Evolutionary conservation across 768 basidiomycete species (phyloP).

Genomic region (Lactarius pseudohatsudake): DNA sequence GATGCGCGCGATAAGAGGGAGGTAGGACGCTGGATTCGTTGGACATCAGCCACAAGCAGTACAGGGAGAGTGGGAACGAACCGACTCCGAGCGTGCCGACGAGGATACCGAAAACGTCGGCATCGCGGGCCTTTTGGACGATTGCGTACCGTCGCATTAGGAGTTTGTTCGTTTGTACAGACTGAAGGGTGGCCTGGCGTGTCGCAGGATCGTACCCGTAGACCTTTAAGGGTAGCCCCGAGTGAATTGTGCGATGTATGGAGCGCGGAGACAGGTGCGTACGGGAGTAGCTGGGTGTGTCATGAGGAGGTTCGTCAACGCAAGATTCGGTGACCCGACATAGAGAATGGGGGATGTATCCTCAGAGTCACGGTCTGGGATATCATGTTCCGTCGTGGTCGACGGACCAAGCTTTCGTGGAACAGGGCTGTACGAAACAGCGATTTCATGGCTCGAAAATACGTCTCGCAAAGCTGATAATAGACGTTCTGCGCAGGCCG

Average conservation of each 20-base stretch:
- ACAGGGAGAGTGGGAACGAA: conserved; percentile 37
- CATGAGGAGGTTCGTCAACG: conserved; percentile 82
- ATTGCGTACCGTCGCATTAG: conserved; percentile 88
- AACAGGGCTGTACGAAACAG: conserved; percentile 39
- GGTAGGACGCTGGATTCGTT: conserved; percentile 65
- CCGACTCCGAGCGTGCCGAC: conserved; percentile 92
- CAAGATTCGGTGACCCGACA: conserved; percentile 78
- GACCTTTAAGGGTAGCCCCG: conserved; percentile 47
- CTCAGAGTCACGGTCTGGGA: background rate
- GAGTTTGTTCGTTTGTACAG: conserved; percentile 69
- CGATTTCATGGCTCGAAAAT: conserved; percentile 17
- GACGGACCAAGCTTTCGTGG: conserved; percentile 30
- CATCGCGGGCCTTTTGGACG: conserved; percentile 85
- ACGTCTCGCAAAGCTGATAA: conserved; percentile 33
- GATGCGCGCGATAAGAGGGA: conserved; percentile 82
- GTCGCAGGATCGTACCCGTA: conserved; percentile 71
- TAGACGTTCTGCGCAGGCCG: conserved; percentile 37
- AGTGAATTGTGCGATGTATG: background rate
- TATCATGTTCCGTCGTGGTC: background rate
- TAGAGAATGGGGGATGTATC: conserved; percentile 40
- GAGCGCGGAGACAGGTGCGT: background rate
- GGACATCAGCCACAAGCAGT: background rate
- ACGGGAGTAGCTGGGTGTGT: conserved; percentile 71
- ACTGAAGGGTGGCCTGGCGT: conserved; percentile 52
- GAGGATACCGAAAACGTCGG: conserved; percentile 93